Evolutionary conservation across 495 filamentous ascomycete genomes (phyloP), one percentile per base, ranked within the genome.

Genomic region (Hypoxylon perforatum): DNA sequence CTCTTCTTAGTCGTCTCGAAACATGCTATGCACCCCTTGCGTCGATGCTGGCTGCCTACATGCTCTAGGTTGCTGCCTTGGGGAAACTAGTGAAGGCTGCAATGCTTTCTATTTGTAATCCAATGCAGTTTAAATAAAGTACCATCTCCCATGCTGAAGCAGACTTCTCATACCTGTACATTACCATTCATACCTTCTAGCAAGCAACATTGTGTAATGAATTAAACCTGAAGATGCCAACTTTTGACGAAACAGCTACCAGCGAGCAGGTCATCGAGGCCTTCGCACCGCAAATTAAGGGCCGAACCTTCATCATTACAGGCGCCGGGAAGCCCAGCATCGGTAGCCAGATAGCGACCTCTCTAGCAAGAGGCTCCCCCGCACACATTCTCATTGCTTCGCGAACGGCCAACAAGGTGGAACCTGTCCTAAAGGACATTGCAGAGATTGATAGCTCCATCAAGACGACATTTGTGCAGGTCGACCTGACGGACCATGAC

Each of bases 401-500:
- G 25, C 85, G 81, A 50, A 81, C 80, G 0, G 77, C 73, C 14
- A 75, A 75, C 4, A 79, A 77, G 12, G 80, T 84, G 36, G 82
- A 86, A 9, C 70, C 61, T 12, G 65, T 63, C 1, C 19, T 63
- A 3, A 30, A 60, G n/a, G 44, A 57, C n/a, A 71, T 70, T 25
- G 49, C 63, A 30, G 49, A 66, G 38, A 65, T 66, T 17, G 36
- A 69, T n/a, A 59, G 63, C 10, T 65, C 66, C 5, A 53, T 72
- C 54, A 69, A 61, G 47, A 49, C 49, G 2, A 52, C 65, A 7
- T 60, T 71, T 22, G 58, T 82, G 61, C 62, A 72, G 8, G 57
- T 82, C 10, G 77, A 82, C 58, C 73, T 82, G 14, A 77, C 77
- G 1, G 72, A 60, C 49, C 78, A 78, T 28, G 61, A 74, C 47